A percentile compares a stretch with the other conserved stretches of the same genome.
Conservation (phyloP, 805 yeast genomes). For the Zygosaccharomyces gambellarensis region DNA sequence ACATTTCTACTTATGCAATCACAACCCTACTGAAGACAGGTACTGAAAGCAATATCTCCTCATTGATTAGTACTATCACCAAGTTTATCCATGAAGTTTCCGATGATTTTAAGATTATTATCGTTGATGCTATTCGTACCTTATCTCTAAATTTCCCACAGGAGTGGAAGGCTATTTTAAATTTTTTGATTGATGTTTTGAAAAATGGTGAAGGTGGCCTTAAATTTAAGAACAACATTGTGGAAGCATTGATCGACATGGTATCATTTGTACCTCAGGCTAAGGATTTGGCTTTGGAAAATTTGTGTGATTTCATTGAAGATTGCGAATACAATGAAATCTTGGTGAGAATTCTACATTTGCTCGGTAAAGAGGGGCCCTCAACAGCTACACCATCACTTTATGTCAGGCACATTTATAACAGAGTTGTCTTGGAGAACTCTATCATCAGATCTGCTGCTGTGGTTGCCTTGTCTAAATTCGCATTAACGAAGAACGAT, state of each 20-base stretch:
- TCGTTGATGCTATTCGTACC: slow-evolving; percentile 90
- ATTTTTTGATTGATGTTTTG: slow-evolving; percentile 75
- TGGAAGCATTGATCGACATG: slow-evolving; percentile 89
- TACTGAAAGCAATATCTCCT: slow-evolving; percentile 81
- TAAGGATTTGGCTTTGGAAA: slow-evolving; percentile 75
- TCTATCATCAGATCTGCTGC: slow-evolving; percentile 95
- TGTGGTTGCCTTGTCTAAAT: slow-evolving; percentile 84
- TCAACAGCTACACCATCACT: slow-evolving; percentile 76
- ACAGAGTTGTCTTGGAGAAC: slow-evolving; percentile 93
- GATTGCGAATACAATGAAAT: slow-evolving; percentile 96
- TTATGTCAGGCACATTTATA: slow-evolving; percentile 92
- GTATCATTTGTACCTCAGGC: slow-evolving; percentile 82
- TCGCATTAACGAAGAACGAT: slow-evolving; percentile 72
- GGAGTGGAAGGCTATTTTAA: slow-evolving; percentile 76
- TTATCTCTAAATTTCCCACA: slow-evolving; percentile 90
- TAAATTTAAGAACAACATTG: slow-evolving; percentile 76
- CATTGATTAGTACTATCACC: slow-evolving; percentile 80
- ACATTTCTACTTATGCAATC: slow-evolving; percentile 94
- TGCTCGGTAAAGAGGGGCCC: slow-evolving; percentile 95
- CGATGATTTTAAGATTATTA: slow-evolving; percentile 92
- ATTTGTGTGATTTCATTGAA: slow-evolving; percentile 93
- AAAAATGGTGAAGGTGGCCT: slow-evolving; percentile 85
- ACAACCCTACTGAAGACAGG: slow-evolving; percentile 95
- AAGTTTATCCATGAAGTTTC: slow-evolving; percentile 88
- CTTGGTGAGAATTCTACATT: slow-evolving; percentile 84